Evolutionary conservation across 2,329 filamentous ascomycete species (phyloP).

Genomic region (Verticillium albo-atrum): DNA sequence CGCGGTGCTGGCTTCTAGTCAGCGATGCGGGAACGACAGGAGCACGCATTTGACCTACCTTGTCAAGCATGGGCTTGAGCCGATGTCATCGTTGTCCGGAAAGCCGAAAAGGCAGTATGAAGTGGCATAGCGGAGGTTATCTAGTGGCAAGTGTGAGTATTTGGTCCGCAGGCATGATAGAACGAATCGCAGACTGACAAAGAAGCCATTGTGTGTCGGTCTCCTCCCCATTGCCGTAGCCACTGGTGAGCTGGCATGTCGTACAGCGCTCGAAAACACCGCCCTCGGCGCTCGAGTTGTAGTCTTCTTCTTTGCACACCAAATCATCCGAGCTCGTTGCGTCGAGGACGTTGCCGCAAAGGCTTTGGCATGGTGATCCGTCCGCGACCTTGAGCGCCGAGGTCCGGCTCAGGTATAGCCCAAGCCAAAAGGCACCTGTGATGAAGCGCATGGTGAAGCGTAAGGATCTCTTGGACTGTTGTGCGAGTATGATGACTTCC

Average conservation of each 20-base stretch:
- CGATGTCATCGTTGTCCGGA: slow-evolving; percentile 34
- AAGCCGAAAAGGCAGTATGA: slow-evolving; percentile 52
- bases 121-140: slow-evolving; percentile 53
- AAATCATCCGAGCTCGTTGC: slow-evolving; percentile 41
- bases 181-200: slow-evolving; percentile 38
- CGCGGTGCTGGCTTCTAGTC: slow-evolving; percentile 34
- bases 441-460: slow-evolving; percentile 8
- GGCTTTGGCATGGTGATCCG: slow-evolving; percentile 42
- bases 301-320: slow-evolving; percentile 38
- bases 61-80: slow-evolving; percentile 46
- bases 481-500: not conserved
- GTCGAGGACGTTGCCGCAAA: slow-evolving; percentile 50
- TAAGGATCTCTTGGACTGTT: not conserved
- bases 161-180: too few relatives aligned
- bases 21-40: not conserved
- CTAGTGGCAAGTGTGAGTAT: slow-evolving; percentile 24
- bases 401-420: slow-evolving; percentile 15
- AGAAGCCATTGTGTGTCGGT: slow-evolving; percentile 51
- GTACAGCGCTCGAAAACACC: slow-evolving; percentile 49
- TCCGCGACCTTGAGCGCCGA: slow-evolving; percentile 36
- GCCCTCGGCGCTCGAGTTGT: slow-evolving; percentile 31
- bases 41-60: slow-evolving; percentile 30
- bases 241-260: slow-evolving; percentile 46
- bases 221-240: slow-evolving; percentile 34
- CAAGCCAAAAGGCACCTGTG: slow-evolving; percentile 9